Evolutionary conservation across 176 grass and related monocot genomes (phyloP).

Genomic region (Otatea glauca): DNA sequence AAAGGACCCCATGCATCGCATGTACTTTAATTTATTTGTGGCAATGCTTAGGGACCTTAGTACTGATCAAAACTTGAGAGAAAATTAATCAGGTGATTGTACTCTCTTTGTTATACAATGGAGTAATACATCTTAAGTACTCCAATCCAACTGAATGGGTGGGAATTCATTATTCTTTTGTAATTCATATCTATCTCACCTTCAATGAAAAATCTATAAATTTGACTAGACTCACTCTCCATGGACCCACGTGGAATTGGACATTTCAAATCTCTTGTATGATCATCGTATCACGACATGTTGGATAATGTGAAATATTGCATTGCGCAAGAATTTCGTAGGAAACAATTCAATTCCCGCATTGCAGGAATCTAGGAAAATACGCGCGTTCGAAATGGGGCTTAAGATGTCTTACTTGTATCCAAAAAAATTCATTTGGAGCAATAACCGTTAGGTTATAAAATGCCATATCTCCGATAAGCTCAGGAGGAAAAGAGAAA

Average conservation of each 20-base stretch:
- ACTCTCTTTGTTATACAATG: not conserved
- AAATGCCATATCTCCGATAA: not conserved
- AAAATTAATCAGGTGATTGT: not conserved
- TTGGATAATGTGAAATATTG: too few species aligned
- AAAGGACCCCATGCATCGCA: not conserved
- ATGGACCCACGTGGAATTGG: too few species aligned
- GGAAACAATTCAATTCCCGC: too few species aligned
- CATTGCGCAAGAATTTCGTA: too few species aligned
- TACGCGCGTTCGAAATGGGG: not conserved
- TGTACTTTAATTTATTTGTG: not conserved
- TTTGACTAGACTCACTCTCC: too few species aligned
- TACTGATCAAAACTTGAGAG: not conserved
- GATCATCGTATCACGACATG: too few species aligned
- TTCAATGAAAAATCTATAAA: not conserved
- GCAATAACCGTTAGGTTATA: not conserved
- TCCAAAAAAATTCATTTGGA: not conserved
- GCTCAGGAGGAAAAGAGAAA: not conserved
- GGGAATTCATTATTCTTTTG: not conserved
- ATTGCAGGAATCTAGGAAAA: too few species aligned
- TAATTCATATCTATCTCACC: not conserved
- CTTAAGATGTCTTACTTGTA: not conserved
- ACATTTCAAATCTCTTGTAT: too few species aligned
- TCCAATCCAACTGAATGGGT: not conserved
- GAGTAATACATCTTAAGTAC: too few species aligned
- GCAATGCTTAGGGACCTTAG: not conserved